These are phyloP conservation scores for Oryza glaberrima DNA, from an alignment of 176 grass and related monocot species.

Conservation along the genomic window DNA sequence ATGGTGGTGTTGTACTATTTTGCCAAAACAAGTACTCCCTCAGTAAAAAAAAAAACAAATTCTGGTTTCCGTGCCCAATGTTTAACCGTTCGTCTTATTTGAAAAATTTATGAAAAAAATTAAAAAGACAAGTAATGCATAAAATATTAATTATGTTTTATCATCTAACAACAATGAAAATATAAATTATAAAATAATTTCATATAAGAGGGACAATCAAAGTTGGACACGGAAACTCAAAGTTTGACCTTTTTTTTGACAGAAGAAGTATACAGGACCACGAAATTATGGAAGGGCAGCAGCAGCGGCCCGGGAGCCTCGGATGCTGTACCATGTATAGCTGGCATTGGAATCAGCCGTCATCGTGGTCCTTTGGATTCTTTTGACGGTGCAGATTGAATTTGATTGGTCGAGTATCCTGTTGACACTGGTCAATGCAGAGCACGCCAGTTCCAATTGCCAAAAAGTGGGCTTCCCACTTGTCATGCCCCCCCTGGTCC, in stretches of 20 bases:
- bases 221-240: too few relatives aligned
- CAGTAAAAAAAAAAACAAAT: too few relatives aligned
- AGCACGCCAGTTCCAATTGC: background rate
- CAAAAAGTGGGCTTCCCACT: background rate
- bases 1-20: background rate
- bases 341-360: background rate
- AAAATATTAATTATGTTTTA: too few relatives aligned
- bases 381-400: slow-evolving; percentile 6
- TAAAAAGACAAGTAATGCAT: too few relatives aligned
- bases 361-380: background rate
- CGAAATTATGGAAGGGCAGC: background rate
- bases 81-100: too few relatives aligned
- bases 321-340: background rate
- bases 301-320: background rate
- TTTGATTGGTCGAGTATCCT: background rate
- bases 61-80: too few relatives aligned
- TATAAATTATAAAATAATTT: too few relatives aligned
- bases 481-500: background rate
- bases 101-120: too few relatives aligned
- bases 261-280: background rate
- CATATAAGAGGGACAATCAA: too few relatives aligned
- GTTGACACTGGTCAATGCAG: background rate
- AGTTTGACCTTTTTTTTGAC: too few relatives aligned
- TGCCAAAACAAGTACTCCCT: background rate
- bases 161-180: too few relatives aligned